Base-by-base conservation (phyloP, 352 stramenopile genomes). In the Phytopythium helicoides region DNA sequence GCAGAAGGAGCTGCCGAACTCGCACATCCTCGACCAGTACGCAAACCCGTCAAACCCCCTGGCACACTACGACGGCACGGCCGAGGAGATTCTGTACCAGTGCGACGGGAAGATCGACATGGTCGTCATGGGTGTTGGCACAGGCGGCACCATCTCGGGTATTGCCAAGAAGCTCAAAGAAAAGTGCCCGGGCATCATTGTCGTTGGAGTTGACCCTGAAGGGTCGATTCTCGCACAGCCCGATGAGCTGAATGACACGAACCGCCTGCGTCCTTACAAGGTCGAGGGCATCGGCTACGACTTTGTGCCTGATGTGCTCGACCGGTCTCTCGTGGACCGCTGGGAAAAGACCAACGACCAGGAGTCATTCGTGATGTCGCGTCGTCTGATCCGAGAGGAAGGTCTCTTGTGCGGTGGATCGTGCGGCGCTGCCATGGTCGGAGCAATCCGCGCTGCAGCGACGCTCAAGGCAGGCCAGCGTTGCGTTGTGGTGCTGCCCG, bases 221-320 rank as follows among this genome's bases (percentile, higher is more conserved):
- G 96, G 94, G 22, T 97, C 83, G 38, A 98, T 98, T 54, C 67
- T 99, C 35, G 94, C 96, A 18, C 52, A 90, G 35, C 94, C 94
- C 0, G 94, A 98, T 18, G 58, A 37, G 22, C 52, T 98, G 44
- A 98, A 98, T 70, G 92, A 98, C 67, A 78, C 89, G 48, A 86
- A 95, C 58, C 73, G 89, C 1, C 68, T 97, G 22, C 62, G 86
- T 42, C 48, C 85, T 15, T 98, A 98, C 73, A 79, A 91, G 64
- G 94, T 98, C 12, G 94, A 99, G 68, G 96, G 96, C 7, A 98
- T 98, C 54, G 94, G 96, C 37, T 98, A 98, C 68, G 96, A 98
- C 58, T 99, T 98, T 56, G 96, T 99, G 37, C 96, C 96, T 7
- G 71, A 92, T 11, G 96, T 99, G 19, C 78, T 98, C 18, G 87